phyloP scores from a whole-genome alignment of 2,329 filamentous ascomycete species.

The Dryadomyces quercus-mongolicae region DNA sequence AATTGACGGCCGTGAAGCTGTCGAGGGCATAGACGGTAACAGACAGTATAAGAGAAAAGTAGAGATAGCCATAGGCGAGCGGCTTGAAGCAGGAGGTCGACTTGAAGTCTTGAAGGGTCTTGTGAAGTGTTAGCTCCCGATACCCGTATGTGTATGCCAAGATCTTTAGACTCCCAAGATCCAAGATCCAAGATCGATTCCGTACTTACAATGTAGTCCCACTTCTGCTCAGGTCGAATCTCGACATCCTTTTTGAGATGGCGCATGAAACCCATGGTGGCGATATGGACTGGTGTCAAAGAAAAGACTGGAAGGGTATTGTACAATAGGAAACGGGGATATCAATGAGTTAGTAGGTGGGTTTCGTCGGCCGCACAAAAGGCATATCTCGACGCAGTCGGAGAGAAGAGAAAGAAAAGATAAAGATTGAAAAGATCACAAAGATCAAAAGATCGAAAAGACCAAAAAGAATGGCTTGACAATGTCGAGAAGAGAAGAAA shows the following conservation, averaged over 20 bases:
- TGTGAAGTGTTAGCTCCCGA: constrained; percentile 7
- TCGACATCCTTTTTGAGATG: constrained; percentile 49
- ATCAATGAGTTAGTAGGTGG: background rate
- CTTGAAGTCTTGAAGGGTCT: constrained; percentile 63
- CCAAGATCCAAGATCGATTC: background rate
- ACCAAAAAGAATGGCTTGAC: background rate
- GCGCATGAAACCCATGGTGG: constrained; percentile 51
- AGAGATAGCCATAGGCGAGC: constrained; percentile 77
- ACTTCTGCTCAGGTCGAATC: constrained; percentile 75
- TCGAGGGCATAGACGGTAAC: constrained; percentile 80
- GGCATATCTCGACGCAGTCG: background rate
- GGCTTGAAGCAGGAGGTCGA: constrained; percentile 64
- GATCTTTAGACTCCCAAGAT: background rate
- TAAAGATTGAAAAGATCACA: background rate
- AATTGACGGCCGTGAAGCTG: constrained; percentile 83
- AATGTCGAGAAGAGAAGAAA: background rate
- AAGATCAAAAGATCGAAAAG: background rate
- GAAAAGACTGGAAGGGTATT: background rate
- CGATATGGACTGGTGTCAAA: background rate
- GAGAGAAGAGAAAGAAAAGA: background rate
- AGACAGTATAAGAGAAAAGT: constrained; percentile 66
- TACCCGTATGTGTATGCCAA: background rate
- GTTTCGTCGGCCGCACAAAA: background rate
- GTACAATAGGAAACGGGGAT: background rate
- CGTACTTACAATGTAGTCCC: constrained; percentile 73